Percentiles rank a stretch among this genome's conserved stretches.
Conservation (phyloP, 768 basidiomycete genomes). For the Myochromella boudieri region DNA sequence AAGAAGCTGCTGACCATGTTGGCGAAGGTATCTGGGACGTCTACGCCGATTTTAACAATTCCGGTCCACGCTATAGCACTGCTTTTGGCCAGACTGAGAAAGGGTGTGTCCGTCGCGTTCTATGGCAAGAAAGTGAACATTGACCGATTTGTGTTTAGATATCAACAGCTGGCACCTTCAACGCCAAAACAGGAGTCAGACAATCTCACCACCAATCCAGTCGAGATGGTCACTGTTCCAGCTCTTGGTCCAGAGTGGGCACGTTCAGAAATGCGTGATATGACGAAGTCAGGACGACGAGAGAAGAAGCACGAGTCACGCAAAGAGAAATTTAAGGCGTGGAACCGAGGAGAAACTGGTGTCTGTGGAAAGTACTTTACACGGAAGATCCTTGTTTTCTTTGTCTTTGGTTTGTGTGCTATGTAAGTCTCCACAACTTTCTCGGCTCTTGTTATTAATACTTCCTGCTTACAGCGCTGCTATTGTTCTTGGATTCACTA, state of each 20-base stretch:
- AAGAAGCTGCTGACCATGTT: conserved; percentile 39
- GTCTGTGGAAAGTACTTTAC: conserved; percentile 82
- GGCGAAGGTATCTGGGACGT: conserved; percentile 68
- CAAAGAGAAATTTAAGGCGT: conserved; percentile 65
- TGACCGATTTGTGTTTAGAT: conserved; percentile 30
- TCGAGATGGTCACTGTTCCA: conserved; percentile 91
- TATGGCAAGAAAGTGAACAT: not conserved
- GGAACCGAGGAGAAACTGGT: conserved; percentile 78
- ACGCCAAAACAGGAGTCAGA: conserved; percentile 38
- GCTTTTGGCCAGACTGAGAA: conserved; percentile 50
- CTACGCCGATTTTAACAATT: conserved; percentile 88
- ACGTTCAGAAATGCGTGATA: conserved; percentile 70
- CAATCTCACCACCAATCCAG: conserved; percentile 40
- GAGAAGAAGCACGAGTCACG: conserved; percentile 59
- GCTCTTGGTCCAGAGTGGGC: conserved; percentile 91
- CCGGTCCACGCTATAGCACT: conserved; percentile 73
- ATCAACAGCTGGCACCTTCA: conserved; percentile 41
- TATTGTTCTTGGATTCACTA: conserved; percentile 70
- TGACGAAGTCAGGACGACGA: conserved; percentile 70
- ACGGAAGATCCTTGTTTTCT: conserved; percentile 67
- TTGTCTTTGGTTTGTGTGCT: conserved; percentile 59
- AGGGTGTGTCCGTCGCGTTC: conserved; percentile 38
- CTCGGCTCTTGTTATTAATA: conserved; percentile 4
- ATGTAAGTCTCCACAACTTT: conserved; percentile 37
- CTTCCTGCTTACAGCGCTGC: conserved; percentile 46